Conservation (phyloP, 2,329 filamentous ascomycete genomes). For the Diaporthe sp. region DNA sequence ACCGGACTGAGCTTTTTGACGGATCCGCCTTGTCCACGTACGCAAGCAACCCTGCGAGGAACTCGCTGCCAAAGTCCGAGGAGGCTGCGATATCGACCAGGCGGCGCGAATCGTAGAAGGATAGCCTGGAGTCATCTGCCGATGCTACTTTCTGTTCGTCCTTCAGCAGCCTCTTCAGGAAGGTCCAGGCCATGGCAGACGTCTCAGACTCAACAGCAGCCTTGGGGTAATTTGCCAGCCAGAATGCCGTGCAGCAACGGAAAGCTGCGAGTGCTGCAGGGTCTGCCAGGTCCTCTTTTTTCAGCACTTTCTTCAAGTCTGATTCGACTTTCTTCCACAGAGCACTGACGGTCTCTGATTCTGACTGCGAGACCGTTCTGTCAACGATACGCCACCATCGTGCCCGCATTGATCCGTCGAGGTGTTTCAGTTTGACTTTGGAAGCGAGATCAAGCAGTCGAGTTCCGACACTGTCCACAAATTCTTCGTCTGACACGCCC, state of each 20-base stretch:
- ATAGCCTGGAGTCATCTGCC: conserved; percentile 22
- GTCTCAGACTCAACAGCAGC: conserved; percentile 47
- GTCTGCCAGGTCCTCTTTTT: conserved; percentile 42
- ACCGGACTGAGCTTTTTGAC: neutral
- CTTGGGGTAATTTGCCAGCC: conserved; percentile 48
- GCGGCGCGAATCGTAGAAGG: conserved; percentile 31
- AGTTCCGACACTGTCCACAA: conserved; percentile 57
- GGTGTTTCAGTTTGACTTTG: conserved; percentile 33
- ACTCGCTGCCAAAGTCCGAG: conserved; percentile 33
- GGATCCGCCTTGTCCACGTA: conserved; percentile 20
- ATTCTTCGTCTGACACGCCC: conserved; percentile 58
- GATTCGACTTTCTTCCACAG: conserved; percentile 48
- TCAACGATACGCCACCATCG: conserved; percentile 47
- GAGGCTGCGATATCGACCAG: conserved; percentile 18
- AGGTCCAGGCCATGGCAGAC: conserved; percentile 45
- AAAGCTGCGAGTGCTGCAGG: conserved; percentile 50
- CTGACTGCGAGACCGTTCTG: conserved; percentile 48
- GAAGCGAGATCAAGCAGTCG: conserved; percentile 55
- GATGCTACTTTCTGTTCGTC: conserved; percentile 30
- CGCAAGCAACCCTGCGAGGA: conserved; percentile 28
- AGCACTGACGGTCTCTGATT: conserved; percentile 43
- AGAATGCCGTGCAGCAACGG: conserved; percentile 48
- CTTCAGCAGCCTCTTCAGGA: conserved; percentile 47
- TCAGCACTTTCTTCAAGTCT: conserved; percentile 45
- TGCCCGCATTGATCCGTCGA: conserved; percentile 27